A percentile compares a stretch with the other conserved stretches of the same genome.
phyloP scores from a whole-genome alignment of 176 grass and related monocot genomes.

The Zea luxurians region DNA sequence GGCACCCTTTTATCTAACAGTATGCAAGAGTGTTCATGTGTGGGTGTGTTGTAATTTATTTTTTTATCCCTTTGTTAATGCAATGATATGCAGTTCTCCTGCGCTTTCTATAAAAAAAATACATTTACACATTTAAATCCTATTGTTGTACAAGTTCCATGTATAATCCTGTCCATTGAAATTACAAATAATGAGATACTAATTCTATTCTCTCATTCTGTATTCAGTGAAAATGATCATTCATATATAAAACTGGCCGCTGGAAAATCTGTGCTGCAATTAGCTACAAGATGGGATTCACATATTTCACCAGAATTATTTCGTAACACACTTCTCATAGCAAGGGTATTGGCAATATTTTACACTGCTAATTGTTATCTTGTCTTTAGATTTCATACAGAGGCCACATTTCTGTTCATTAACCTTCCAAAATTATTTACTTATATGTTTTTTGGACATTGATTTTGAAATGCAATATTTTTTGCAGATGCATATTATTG shows the following conservation, averaged over 20 bases:
- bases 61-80: not conserved
- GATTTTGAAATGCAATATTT: slow-evolving; percentile 17
- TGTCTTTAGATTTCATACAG: slow-evolving; percentile 22
- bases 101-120: not conserved
- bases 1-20: not conserved
- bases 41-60: not conserved
- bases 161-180: slow-evolving; percentile 13
- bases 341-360: slow-evolving; percentile 57
- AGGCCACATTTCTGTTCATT: slow-evolving; percentile 20
- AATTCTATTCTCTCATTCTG: slow-evolving; percentile 15
- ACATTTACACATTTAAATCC: slow-evolving; percentile 9
- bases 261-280: slow-evolving; percentile 71
- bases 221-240: slow-evolving; percentile 70
- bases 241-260: slow-evolving; percentile 70
- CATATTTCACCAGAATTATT: slow-evolving; percentile 80
- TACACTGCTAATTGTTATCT: slow-evolving; percentile 39
- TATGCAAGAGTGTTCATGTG: too few species aligned
- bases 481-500: slow-evolving; percentile 2
- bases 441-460: slow-evolving; percentile 23
- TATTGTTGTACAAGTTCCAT: slow-evolving; percentile 21
- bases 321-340: slow-evolving; percentile 61
- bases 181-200: slow-evolving; percentile 27
- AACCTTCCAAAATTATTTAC: slow-evolving; percentile 22
- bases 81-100: not conserved
- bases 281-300: slow-evolving; percentile 86